Percentiles rank a stretch among this genome's conserved stretches.
phyloP scores from a whole-genome alignment of 2,329 filamentous ascomycete species.

The Nothophaeocryptopus gaeumannii region DNA sequence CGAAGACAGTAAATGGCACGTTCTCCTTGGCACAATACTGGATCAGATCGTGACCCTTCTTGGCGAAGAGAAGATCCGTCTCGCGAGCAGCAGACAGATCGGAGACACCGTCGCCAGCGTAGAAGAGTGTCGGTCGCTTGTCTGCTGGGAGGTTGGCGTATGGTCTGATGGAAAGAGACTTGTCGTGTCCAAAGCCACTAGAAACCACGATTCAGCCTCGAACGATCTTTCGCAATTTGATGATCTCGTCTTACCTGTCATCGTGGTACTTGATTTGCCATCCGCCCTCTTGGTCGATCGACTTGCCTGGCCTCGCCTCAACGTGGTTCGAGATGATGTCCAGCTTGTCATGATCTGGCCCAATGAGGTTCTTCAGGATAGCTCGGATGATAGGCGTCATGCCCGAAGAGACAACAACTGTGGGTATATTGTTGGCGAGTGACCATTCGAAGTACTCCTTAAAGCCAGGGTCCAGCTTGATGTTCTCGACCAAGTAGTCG shows the following conservation, averaged over 20 bases:
- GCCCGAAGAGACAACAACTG: constrained; percentile 86
- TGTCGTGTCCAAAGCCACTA: constrained; percentile 92
- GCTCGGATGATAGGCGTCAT: constrained; percentile 91
- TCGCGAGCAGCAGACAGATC: constrained; percentile 86
- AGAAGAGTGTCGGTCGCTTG: constrained; percentile 79
- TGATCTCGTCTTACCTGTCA: constrained; percentile 57
- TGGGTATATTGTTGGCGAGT: constrained; percentile 76
- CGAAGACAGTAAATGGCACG: constrained; percentile 83
- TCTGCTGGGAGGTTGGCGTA: constrained; percentile 70
- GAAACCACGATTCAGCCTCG: background rate
- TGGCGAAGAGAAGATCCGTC: constrained; percentile 90
- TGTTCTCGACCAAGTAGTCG: constrained; percentile 71
- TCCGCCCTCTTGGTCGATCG: constrained; percentile 73
- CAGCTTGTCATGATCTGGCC: constrained; percentile 73
- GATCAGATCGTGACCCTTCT: constrained; percentile 84
- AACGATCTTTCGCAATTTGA: background rate
- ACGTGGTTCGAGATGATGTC: constrained; percentile 91
- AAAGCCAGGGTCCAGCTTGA: constrained; percentile 86
- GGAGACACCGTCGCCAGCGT: constrained; percentile 91
- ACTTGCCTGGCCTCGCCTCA: constrained; percentile 62
- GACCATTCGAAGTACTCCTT: constrained; percentile 84
- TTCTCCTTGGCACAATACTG: constrained; percentile 80
- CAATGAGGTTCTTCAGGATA: constrained; percentile 74
- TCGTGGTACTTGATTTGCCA: constrained; percentile 91
- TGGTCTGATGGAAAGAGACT: constrained; percentile 83